Evolutionary conservation across 202 grass and related monocot species (phyloP), one percentile per base, ranked within the genome.

Genomic region (Carex arenaria): DNA sequence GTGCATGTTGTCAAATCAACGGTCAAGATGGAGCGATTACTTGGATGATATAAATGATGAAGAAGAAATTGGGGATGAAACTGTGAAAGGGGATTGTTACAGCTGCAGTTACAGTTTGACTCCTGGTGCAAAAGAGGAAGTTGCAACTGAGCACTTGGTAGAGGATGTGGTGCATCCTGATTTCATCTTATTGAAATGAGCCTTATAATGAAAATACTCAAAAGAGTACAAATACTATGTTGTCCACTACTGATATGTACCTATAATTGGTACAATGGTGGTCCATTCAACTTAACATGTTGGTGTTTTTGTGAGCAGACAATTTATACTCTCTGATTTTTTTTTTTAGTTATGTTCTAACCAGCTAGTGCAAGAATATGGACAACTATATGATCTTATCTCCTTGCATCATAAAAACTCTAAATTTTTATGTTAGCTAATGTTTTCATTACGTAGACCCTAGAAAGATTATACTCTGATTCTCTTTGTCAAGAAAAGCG

Each of bases 111-210:
- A 61, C 68, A 36, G 87, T 65, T 57, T 59, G 77, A 79, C 42
- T 9, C 79, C 31, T 60, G 55, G 54, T 82, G 68, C 26, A 55
- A 76, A 9, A 18, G 79, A 74, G 23, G 76, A 86, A 36, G 10
- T 26, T 42, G 13, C 60, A 78, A 82, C 81, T 14, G 89, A 92
- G 22, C 55, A 84, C 14, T 22, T 72, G 43, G 94, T 93, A 31
- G 89, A 92, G 64, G 91, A 97, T 53, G 94, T 93, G 73, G 89
- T 93, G 66, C 91, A 93, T 83, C 89, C 94, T n/a, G 94, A 97
- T 88, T 97, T 97, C 60, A 70, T 78, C 14, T 86, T 45, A 53
- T 80, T 62, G 26, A 76, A 56, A 54, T 28, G 1, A 0, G 71
- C 43, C 26, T 57, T 56, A 55, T 56, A 32, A 32, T 57, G 14